Conservation (phyloP, 345 rosid genomes). For the Bretschneidera sinensis region DNA sequence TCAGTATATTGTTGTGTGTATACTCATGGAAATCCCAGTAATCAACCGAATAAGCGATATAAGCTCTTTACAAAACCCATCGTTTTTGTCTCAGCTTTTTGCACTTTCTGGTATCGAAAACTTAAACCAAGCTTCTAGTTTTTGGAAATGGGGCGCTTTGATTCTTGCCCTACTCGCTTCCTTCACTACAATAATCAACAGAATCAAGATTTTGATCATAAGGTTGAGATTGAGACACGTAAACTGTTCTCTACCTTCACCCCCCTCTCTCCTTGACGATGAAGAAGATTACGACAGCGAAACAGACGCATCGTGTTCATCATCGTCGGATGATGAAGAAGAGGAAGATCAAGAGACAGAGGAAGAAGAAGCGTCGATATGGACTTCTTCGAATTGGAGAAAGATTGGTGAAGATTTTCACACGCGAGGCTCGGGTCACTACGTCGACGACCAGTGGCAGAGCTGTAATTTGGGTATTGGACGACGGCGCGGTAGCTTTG, state of each 20-base stretch:
- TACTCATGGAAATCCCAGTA: conserved; percentile 72
- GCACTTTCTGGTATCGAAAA: conserved; percentile 30
- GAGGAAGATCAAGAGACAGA: conserved; percentile 21
- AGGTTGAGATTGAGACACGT: conserved; percentile 24
- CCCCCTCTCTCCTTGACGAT: conserved; percentile 11
- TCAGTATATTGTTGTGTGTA: neutral
- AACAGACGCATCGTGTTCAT: conserved; percentile 30
- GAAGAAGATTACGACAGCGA: conserved; percentile 30
- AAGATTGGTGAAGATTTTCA: conserved; percentile 31
- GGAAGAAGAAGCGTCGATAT: too few species aligned
- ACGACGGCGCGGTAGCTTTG: conserved; percentile 42
- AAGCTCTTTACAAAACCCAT: conserved; percentile 29
- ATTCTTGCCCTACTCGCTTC: conserved; percentile 61
- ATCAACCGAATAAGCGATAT: conserved; percentile 52
- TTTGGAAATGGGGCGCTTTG: conserved; percentile 71
- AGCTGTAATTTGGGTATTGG: conserved; percentile 22
- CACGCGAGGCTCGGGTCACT: conserved; percentile 37
- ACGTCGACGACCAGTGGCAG: conserved; percentile 18
- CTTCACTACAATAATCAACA: conserved; percentile 38
- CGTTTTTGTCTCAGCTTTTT: conserved; percentile 30
- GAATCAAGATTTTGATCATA: conserved; percentile 36
- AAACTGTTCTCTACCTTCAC: conserved; percentile 19
- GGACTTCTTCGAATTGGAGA: conserved; percentile 22
- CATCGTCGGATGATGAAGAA: conserved; percentile 30
- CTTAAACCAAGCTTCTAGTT: conserved; percentile 29